Evolutionary conservation across 495 filamentous ascomycete species (phyloP), one percentile per base, ranked within the genome.

Genomic region (Xylaria cubensis): DNA sequence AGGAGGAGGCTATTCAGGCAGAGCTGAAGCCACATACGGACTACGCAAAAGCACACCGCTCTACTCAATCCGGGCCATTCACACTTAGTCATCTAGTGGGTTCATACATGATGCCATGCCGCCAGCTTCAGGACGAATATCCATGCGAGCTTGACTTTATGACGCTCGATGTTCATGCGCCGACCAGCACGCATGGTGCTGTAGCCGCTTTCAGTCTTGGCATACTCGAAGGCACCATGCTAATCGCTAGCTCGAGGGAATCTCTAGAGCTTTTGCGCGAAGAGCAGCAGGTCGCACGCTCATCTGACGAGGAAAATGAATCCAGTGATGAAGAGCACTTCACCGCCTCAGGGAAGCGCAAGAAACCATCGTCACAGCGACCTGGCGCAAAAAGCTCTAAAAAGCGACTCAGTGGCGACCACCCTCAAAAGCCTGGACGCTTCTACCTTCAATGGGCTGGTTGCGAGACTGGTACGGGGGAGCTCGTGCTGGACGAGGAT

Each of bases 381-480:
- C 9, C 17, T 34, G 24, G 21, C 41, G 9, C 21, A 64, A 62
- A 26, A 26, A n/a, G 1, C 19, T 21, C 15, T 34, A 21, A 56
- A 46, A 17, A 64, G 53, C 12, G 44, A 65, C n/a, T 44, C 72
- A 19, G 70, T 32, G 3, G 26, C 29, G 15, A 66, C 66, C 7
- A 17, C 64, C 4, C 70, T 63, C 63, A 65, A 59, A 13, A 51
- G n/a, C 48, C 67, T 13, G 53, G 46, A 26, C 70, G 75, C n/a
- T 61, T 73, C 17, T 75, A 73, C 56, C 68, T 75, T 15, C 73
- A 77, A 61, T 75, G 63, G 46, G 71, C 24, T 4, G 70, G 61
- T 64, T 59, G n/a, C 13, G n/a, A 59, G 0, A 67, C 63, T 8
- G 51, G 69, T 0, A 53, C 44, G 26, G 64, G 12, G 1, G 56